These are phyloP conservation scores for Kalmanozyma brasiliensis DNA, from an alignment of 1,284 basidiomycete genomes.

Conservation along the genomic window DNA sequence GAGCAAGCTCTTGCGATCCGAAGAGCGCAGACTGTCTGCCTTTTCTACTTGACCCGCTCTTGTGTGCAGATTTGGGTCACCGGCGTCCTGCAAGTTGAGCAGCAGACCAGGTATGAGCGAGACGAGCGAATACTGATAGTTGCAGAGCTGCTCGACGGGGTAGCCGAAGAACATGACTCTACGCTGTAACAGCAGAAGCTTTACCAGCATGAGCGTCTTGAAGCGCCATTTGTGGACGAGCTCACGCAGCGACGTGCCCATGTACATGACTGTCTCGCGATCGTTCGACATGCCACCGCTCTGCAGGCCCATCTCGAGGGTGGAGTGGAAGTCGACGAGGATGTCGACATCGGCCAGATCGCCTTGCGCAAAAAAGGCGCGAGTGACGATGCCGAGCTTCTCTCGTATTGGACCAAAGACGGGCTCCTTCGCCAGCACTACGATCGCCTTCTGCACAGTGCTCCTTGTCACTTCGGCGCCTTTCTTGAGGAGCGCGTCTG, in stretches of 20 bases:
- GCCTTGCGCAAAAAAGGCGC: conserved; percentile 66
- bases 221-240: conserved; percentile 93
- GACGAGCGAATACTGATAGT: conserved; percentile 92
- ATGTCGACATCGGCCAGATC: conserved; percentile 63
- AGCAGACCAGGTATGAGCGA: conserved; percentile 74
- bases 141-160: conserved; percentile 94
- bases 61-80: conserved; percentile 82
- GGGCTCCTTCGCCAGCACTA: conserved; percentile 80
- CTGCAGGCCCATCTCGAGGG: conserved; percentile 62
- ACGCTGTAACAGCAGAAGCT: conserved; percentile 86
- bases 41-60: conserved; percentile 21
- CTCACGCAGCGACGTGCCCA: conserved; percentile 91
- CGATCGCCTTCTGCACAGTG: conserved; percentile 97
- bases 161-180: conserved; percentile 93
- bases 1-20: conserved; percentile 89
- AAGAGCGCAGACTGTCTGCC: conserved; percentile 79
- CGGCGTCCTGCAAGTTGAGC: conserved; percentile 88
- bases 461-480: conserved; percentile 89
- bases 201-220: conserved; percentile 90
- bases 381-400: conserved; percentile 93
- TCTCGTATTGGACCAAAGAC: conserved; percentile 73
- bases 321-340: conserved; percentile 66
- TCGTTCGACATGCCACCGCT: conserved; percentile 49
- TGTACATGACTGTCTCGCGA: conserved; percentile 73
- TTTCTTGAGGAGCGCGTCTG: conserved; percentile 82